phyloP scores from a whole-genome alignment of 768 basidiomycete genomes.

The Calocybe gangraenosa region DNA sequence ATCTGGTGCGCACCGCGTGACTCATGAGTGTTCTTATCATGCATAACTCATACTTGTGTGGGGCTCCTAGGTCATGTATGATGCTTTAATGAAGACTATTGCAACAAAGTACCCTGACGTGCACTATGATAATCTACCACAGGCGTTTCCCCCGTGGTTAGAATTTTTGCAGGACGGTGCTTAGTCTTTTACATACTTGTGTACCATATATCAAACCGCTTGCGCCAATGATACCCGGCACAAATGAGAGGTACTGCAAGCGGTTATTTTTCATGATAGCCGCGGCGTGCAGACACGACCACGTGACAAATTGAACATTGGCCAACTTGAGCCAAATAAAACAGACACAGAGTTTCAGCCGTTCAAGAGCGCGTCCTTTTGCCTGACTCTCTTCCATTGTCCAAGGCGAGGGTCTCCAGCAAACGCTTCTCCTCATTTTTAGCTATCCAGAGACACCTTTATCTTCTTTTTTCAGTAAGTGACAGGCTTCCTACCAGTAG shows the following conservation, averaged over 20 bases:
- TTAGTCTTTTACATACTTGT: background rate
- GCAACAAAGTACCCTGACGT: slow-evolving; percentile 59
- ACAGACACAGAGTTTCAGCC: slow-evolving; percentile 27
- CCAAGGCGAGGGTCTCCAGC: slow-evolving; percentile 13
- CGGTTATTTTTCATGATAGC: no score
- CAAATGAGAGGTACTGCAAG: no score
- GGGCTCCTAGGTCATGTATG: slow-evolving; percentile 56
- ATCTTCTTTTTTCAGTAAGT: slow-evolving; percentile 22
- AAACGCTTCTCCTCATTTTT: slow-evolving; percentile 12
- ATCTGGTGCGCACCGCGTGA: slow-evolving; percentile 59
- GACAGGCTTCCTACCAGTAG: slow-evolving; percentile 1
- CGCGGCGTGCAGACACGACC: slow-evolving; percentile 30
- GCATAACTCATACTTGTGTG: background rate
- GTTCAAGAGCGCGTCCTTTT: slow-evolving; percentile 20
- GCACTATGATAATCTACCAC: slow-evolving; percentile 55
- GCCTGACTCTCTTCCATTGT: slow-evolving; percentile 21
- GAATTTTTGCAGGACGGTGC: slow-evolving; percentile 1
- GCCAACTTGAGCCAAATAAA: slow-evolving; percentile 43
- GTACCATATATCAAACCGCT: no score
- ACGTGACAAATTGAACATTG: slow-evolving; percentile 53
- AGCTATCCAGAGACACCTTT: slow-evolving; percentile 22
- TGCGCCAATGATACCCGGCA: no score
- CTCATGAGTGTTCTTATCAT: background rate
- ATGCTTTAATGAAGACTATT: slow-evolving; percentile 57
- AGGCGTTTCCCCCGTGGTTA: slow-evolving; percentile 54